phyloP scores from a whole-genome alignment of 1,284 basidiomycete species.

The Trichosporon faecale region DNA sequence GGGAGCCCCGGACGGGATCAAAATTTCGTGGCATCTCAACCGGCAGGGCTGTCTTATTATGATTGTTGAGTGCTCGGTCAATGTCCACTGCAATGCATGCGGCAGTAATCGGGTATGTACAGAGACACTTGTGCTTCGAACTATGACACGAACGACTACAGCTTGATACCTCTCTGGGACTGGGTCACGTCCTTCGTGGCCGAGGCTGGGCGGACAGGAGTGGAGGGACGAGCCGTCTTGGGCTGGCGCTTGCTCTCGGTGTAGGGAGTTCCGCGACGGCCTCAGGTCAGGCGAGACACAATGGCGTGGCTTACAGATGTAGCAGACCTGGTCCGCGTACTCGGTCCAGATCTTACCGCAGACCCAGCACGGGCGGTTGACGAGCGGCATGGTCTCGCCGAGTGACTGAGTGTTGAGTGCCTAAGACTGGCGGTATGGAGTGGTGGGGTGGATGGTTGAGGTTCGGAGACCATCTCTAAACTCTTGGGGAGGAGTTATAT shows the following conservation, averaged over 20 bases:
- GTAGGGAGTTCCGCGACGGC: not conserved
- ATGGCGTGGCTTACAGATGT: not conserved
- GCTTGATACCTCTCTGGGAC: not conserved
- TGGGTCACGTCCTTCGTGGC: not conserved
- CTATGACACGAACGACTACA: not conserved
- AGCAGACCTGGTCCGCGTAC: not conserved
- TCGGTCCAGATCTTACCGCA: not conserved
- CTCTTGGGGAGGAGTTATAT: too few species aligned
- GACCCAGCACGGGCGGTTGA: not conserved
- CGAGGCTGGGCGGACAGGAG: not conserved
- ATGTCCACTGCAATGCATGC: not conserved
- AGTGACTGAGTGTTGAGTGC: not conserved
- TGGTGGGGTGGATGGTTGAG: too few species aligned
- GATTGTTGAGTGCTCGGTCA: not conserved
- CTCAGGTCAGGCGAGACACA: not conserved
- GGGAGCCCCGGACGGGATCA: conserved; percentile 10
- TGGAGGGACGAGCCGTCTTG: not conserved
- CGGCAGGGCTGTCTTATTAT: too few species aligned
- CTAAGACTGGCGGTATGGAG: not conserved
- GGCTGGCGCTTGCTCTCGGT: not conserved
- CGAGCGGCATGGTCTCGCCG: not conserved
- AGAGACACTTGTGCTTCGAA: too few species aligned
- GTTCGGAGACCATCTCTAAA: too few species aligned
- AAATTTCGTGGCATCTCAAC: conserved; percentile 1
- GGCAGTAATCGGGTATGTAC: not conserved